Percentiles rank a stretch among this genome's conserved stretches.
Evolutionary conservation across 2,329 filamentous ascomycete species (phyloP).

Genomic region (Alternaria panax): DNA sequence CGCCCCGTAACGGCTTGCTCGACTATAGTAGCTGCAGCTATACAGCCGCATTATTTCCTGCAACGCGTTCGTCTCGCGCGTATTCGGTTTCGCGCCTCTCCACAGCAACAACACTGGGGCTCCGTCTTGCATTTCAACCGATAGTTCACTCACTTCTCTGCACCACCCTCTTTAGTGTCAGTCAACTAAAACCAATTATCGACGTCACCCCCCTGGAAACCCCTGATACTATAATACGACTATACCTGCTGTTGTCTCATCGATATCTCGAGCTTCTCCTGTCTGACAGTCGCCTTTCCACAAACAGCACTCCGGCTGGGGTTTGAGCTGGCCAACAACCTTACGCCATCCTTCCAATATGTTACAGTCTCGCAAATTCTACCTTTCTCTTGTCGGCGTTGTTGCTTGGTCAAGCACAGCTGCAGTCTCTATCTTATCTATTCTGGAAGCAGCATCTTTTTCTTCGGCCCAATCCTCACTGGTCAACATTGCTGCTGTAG

Average conservation of each 20-base stretch:
- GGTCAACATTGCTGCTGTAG: constrained; percentile 37
- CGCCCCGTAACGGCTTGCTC: constrained; percentile 33
- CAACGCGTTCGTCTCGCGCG: constrained; percentile 42
- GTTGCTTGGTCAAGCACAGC: constrained; percentile 46
- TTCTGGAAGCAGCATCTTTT: constrained; percentile 48
- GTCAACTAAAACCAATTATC: constrained; percentile 13
- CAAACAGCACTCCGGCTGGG: constrained; percentile 1
- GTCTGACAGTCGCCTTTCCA: constrained; percentile 5
- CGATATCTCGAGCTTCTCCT: constrained; percentile 7
- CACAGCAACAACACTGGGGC: constrained; percentile 36
- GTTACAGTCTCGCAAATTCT: constrained; percentile 39
- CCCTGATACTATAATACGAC: constrained; percentile 12
- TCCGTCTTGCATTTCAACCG: constrained; percentile 30
- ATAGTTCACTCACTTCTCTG: constrained; percentile 20
- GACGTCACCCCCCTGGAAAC: constrained; percentile 6
- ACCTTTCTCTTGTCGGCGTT: constrained; percentile 43
- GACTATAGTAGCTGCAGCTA: constrained; percentile 21
- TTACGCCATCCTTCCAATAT: constrained; percentile 19
- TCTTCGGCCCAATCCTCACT: constrained; percentile 33
- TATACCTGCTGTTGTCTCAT: neutral
- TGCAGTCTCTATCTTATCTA: constrained; percentile 44
- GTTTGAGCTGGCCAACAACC: constrained; percentile 11
- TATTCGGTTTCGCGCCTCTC: constrained; percentile 35
- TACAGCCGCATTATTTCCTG: constrained; percentile 31
- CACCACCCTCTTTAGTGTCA: constrained; percentile 11